A percentile compares a stretch with the other conserved stretches of the same genome.
phyloP scores from a whole-genome alignment of 257 asterid genomes.

The Solanum medicagineum region DNA sequence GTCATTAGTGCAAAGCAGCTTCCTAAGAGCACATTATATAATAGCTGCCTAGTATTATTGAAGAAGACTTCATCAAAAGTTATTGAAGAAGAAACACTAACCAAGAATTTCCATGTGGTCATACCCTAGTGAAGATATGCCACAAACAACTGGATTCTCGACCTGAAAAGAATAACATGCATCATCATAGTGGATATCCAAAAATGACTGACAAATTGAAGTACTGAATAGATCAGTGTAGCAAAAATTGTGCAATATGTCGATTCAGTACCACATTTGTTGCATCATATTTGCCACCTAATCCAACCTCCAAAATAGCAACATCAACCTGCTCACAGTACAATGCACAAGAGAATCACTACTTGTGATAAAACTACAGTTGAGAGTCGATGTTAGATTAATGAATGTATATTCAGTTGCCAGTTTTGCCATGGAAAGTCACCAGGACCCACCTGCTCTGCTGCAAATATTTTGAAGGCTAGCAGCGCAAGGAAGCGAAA shows the following conservation, averaged over 20 bases:
- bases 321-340: conserved; percentile 68
- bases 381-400: neutral
- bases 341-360: neutral
- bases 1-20: neutral
- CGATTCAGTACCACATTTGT: conserved; percentile 80
- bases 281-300: conserved; percentile 93
- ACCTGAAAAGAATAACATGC: conserved; percentile 38
- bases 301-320: conserved; percentile 91
- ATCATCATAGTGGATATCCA: conserved; percentile 15
- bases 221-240: neutral
- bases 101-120: conserved; percentile 99
- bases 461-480: conserved; percentile 91
- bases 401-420: neutral
- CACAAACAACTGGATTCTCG: conserved; percentile 73
- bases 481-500: conserved; percentile 93
- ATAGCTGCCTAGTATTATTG: conserved; percentile 1
- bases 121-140: conserved; percentile 81
- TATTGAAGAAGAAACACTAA: conserved; percentile 50
- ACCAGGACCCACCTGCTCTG: conserved; percentile 56
- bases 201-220: neutral
- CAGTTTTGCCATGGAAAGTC: neutral
- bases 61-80: neutral
- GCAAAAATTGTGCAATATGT: neutral
- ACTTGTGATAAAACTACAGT: neutral
- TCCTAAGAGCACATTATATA: neutral